phyloP scores from a whole-genome alignment of 1,139 yeast genomes.

The Candida sp. region DNA sequence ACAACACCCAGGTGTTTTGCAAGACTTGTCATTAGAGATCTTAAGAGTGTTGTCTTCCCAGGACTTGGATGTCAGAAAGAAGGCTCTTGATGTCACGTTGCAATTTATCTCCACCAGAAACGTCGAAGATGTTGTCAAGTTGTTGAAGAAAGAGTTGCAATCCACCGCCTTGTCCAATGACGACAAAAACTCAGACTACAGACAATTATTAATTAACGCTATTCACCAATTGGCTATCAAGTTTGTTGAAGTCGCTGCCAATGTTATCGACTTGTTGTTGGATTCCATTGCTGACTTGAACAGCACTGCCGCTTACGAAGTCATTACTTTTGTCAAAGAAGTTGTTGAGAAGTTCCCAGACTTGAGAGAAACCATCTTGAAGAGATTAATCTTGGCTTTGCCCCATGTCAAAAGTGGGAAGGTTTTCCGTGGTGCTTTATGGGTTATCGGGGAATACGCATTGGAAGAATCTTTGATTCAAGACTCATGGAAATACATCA shows the following conservation, averaged over 20 bases:
- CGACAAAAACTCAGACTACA: conserved; percentile 83
- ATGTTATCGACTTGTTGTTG: conserved; percentile 85
- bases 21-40: conserved; percentile 85
- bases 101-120: conserved; percentile 84
- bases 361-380: conserved; percentile 68
- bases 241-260: conserved; percentile 91
- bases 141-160: conserved; percentile 90
- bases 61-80: conserved; percentile 89
- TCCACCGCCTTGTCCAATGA: conserved; percentile 69
- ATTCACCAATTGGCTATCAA: conserved; percentile 90
- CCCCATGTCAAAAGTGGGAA: conserved; percentile 82
- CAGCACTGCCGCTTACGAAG: conserved; percentile 88
- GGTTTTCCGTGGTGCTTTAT: conserved; percentile 91
- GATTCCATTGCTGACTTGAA: conserved; percentile 88
- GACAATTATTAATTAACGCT: conserved; percentile 86
- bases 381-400: conserved; percentile 66
- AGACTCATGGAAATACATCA: conserved; percentile 86
- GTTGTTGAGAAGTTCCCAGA: conserved; percentile 93
- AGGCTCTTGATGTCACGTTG: conserved; percentile 84
- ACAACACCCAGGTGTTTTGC: conserved; percentile 82
- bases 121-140: conserved; percentile 91
- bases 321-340: conserved; percentile 87
- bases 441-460: conserved; percentile 96
- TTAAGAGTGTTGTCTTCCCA: conserved; percentile 85
- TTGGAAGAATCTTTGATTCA: conserved; percentile 74